phyloP scores from a whole-genome alignment of 108 stramenopile species.

The Conticribra weissflogii region DNA sequence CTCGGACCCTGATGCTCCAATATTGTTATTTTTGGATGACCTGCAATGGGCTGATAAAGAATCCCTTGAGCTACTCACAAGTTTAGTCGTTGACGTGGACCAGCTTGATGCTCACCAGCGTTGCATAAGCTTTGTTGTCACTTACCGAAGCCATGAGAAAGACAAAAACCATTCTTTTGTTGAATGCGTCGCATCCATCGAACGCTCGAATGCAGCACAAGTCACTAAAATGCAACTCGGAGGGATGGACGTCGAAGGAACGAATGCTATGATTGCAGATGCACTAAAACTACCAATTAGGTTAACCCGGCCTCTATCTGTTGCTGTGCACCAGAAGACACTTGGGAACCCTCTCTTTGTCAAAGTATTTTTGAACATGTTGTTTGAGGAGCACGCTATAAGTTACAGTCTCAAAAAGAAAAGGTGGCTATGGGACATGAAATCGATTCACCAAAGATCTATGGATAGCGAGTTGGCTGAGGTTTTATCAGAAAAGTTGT shows the following conservation, averaged over 20 bases:
- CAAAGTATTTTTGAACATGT: constrained; percentile 14
- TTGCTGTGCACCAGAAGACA: constrained; percentile 20
- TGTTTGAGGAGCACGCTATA: constrained; percentile 7
- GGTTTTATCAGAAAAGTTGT: constrained; percentile 10
- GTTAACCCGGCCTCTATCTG: constrained; percentile 12
- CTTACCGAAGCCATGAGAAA: background rate
- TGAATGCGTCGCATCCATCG: background rate
- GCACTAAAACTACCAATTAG: constrained; percentile 10
- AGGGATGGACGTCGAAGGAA: background rate
- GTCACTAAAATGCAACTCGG: background rate
- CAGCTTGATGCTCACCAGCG: too few species aligned
- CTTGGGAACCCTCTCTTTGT: constrained; percentile 22
- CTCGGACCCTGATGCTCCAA: constrained; percentile 7
- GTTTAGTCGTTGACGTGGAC: background rate
- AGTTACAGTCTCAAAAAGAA: background rate
- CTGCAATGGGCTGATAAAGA: constrained; percentile 26
- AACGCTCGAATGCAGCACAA: background rate
- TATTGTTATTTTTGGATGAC: constrained; percentile 28
- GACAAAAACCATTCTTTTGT: background rate
- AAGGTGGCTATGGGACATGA: constrained; percentile 26
- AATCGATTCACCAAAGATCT: constrained; percentile 3
- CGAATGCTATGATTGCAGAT: constrained; percentile 13
- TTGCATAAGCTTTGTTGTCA: background rate
- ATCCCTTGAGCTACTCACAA: background rate
- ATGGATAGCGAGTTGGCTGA: constrained; percentile 11